A percentile compares a stretch with the other conserved stretches of the same genome.
Evolutionary conservation across 768 basidiomycete genomes (phyloP).

Genomic region (Cystobasidium ongulense): DNA sequence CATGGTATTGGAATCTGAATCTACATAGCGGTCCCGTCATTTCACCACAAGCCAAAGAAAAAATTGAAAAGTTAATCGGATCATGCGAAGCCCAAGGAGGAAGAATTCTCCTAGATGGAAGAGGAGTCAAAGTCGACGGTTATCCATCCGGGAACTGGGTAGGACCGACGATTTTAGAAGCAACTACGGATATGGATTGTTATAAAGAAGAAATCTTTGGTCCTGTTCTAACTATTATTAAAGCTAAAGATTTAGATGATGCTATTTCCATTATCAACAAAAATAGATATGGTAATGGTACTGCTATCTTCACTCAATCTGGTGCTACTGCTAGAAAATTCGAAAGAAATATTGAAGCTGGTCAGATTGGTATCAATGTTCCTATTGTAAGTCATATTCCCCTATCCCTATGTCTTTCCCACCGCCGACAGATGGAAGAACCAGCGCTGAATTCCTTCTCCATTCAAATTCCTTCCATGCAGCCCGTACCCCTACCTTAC

Average conservation of each 20-base stretch:
- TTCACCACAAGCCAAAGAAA: slow-evolving; percentile 66
- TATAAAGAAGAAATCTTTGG: slow-evolving; percentile 94
- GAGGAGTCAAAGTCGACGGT: slow-evolving; percentile 57
- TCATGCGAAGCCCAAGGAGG: slow-evolving; percentile 62
- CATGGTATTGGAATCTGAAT: too few relatives aligned
- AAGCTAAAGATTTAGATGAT: slow-evolving; percentile 76
- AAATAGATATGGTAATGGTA: slow-evolving; percentile 78
- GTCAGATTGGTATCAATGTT: slow-evolving; percentile 68
- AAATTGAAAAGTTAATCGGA: slow-evolving; percentile 65
- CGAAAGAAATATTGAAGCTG: slow-evolving; percentile 71
- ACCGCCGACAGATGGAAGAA: too few relatives aligned
- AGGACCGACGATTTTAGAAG: slow-evolving; percentile 83
- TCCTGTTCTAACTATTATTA: slow-evolving; percentile 70
- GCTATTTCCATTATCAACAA: slow-evolving; percentile 80
- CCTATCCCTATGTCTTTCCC: too few relatives aligned
- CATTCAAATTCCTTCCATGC: neutral
- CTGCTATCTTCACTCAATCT: slow-evolving; percentile 91
- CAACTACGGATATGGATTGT: slow-evolving; percentile 69
- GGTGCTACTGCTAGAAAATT: slow-evolving; percentile 92
- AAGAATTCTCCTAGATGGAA: slow-evolving; percentile 75
- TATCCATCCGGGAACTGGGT: slow-evolving; percentile 90
- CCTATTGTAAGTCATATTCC: slow-evolving; percentile 19
- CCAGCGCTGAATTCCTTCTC: neutral
- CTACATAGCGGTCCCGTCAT: slow-evolving; percentile 52
- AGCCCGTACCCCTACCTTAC: slow-evolving; percentile 78